Percentiles rank a stretch among this genome's conserved stretches.
Evolutionary conservation across 1,284 basidiomycete genomes (phyloP).

Genomic region (Hypsizygus ulmarius): DNA sequence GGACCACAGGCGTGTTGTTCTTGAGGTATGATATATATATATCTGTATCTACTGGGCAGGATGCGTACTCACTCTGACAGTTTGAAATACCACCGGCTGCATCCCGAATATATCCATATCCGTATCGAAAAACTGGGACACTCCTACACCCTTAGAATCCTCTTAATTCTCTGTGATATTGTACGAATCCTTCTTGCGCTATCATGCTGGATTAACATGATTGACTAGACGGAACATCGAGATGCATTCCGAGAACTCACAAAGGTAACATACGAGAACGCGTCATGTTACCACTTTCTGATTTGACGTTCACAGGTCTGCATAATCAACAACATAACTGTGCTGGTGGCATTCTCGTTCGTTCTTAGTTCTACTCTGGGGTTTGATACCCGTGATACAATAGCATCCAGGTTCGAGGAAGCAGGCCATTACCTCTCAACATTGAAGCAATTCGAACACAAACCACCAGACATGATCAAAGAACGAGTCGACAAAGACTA

Average conservation of each 20-base stretch:
- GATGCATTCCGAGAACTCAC: conserved; percentile 91
- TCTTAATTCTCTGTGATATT: conserved; percentile 93
- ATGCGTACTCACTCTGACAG: conserved; percentile 39
- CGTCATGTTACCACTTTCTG: background rate
- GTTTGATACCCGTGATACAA: background rate
- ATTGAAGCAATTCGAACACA: conserved; percentile 93
- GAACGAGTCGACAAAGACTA: conserved; percentile 92
- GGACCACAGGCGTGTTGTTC: conserved; percentile 91
- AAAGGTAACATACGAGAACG: conserved; percentile 48
- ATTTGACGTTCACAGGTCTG: conserved; percentile 51
- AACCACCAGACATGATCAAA: conserved; percentile 91
- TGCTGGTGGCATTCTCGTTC: conserved; percentile 92
- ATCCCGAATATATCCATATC: conserved; percentile 95
- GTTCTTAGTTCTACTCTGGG: conserved; percentile 28
- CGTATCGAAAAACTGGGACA: conserved; percentile 86
- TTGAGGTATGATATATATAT: conserved; percentile 61
- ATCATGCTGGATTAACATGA: background rate
- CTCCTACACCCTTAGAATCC: conserved; percentile 80
- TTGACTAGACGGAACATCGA: conserved; percentile 79
- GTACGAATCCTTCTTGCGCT: conserved; percentile 45
- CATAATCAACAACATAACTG: conserved; percentile 89
- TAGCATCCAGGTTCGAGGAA: conserved; percentile 71
- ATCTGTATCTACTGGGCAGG: background rate
- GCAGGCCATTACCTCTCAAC: conserved; percentile 89
- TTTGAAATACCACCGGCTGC: conserved; percentile 91